phyloP scores from a whole-genome alignment of 805 yeast species.

The Lipomyces sp. region DNA sequence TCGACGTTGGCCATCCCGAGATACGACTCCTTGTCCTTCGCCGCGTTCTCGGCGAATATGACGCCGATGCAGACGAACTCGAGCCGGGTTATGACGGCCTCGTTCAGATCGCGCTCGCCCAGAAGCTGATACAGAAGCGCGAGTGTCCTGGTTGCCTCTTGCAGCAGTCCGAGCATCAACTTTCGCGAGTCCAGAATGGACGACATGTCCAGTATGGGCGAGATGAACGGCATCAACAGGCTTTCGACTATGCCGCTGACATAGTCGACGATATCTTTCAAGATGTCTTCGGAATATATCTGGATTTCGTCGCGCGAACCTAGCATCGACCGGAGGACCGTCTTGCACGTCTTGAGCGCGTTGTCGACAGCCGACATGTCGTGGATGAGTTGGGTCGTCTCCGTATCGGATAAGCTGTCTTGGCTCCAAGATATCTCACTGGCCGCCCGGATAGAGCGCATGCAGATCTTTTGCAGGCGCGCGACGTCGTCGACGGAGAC shows the following conservation, averaged over 20 bases:
- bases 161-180: constrained; percentile 13
- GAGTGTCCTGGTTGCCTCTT: constrained; percentile 16
- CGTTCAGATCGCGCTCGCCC: constrained; percentile 40
- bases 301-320: constrained; percentile 22
- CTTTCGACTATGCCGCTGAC: constrained; percentile 10
- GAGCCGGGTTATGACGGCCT: constrained; percentile 53
- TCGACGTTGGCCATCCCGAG: constrained; percentile 34
- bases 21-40: constrained; percentile 32
- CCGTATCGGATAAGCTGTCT: background rate
- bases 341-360: constrained; percentile 18
- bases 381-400: background rate
- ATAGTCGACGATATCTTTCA: constrained; percentile 20
- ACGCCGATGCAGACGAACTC: constrained; percentile 50
- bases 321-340: constrained; percentile 18
- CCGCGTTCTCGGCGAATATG: constrained; percentile 42
- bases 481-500: constrained; percentile 15
- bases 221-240: constrained; percentile 13
- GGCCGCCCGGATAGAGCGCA: constrained; percentile 12
- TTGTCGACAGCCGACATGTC: constrained; percentile 9
- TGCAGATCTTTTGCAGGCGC: constrained; percentile 20
- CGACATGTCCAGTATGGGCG: constrained; percentile 12
- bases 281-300: constrained; percentile 23
- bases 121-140: constrained; percentile 7
- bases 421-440: constrained; percentile 9
- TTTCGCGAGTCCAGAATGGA: constrained; percentile 4